phyloP scores from a whole-genome alignment of 2,329 filamentous ascomycete genomes.

The Cercospora janseana region DNA sequence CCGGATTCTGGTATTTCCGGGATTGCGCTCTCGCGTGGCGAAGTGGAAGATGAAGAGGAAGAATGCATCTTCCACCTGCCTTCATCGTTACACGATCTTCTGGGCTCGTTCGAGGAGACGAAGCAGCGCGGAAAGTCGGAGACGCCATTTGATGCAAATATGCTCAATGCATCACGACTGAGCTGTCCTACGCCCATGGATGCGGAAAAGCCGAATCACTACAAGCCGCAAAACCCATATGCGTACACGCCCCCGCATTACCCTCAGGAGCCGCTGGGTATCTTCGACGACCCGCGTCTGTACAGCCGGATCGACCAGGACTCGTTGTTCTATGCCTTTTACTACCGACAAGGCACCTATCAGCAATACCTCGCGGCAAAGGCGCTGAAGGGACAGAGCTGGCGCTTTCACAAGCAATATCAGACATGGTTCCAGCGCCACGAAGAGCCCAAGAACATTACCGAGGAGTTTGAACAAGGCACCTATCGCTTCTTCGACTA shows the following conservation, averaged over 20 bases:
- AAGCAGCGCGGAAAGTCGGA: constrained; percentile 65
- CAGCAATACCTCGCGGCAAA: constrained; percentile 95
- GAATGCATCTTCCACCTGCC: constrained; percentile 91
- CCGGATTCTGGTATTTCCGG: constrained; percentile 38
- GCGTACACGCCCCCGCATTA: constrained; percentile 75
- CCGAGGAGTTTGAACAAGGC: constrained; percentile 96
- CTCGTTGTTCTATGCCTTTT: constrained; percentile 97
- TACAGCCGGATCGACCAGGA: constrained; percentile 91
- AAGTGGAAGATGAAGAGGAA: constrained; percentile 48
- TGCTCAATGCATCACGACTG: constrained; percentile 72
- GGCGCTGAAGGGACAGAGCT: constrained; percentile 96
- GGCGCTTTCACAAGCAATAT: constrained; percentile 99
- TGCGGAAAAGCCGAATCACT: constrained; percentile 76
- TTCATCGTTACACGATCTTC: constrained; percentile 79
- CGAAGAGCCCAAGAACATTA: constrained; percentile 97
- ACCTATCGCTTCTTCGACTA: constrained; percentile 99
- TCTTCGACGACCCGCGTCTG: constrained; percentile 86
- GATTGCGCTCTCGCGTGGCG: constrained; percentile 52
- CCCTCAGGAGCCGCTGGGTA: constrained; percentile 84
- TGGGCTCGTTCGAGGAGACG: constrained; percentile 84
- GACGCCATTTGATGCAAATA: constrained; percentile 64
- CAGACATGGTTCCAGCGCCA: constrained; percentile 99
- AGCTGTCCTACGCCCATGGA: constrained; percentile 74
- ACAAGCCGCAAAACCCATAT: constrained; percentile 78
- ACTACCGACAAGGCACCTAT: constrained; percentile 94